Percentiles rank a stretch among this genome's conserved stretches.
Conservation (phyloP, 441 rosid genomes). For the Bruguiera hainesii region DNA sequence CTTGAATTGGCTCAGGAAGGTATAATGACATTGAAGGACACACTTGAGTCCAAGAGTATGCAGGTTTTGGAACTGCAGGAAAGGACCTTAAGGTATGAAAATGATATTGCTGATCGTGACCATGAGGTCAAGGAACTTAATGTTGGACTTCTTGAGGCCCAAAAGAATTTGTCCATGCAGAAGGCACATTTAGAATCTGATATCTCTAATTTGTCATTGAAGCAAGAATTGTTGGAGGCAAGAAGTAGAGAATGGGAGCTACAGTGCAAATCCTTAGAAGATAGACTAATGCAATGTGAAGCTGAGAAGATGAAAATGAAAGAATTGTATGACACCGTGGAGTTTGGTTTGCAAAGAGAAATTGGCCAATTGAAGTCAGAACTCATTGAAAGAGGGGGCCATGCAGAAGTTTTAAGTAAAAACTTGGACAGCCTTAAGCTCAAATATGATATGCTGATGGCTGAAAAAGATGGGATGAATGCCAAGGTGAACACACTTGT, state of each 20-base stretch:
- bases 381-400: slow-evolving; percentile 32
- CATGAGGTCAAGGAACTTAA: slow-evolving; percentile 31
- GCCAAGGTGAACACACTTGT: slow-evolving; percentile 42
- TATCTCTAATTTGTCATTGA: slow-evolving; percentile 34
- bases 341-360: slow-evolving; percentile 28
- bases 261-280: slow-evolving; percentile 33
- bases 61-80: slow-evolving; percentile 37
- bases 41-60: slow-evolving; percentile 33
- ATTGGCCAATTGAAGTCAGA: slow-evolving; percentile 41
- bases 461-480: slow-evolving; percentile 53
- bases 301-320: slow-evolving; percentile 41
- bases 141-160: slow-evolving; percentile 29
- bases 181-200: slow-evolving; percentile 41
- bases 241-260: slow-evolving; percentile 40
- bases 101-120: slow-evolving; percentile 31
- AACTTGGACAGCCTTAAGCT: slow-evolving; percentile 42
- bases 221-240: slow-evolving; percentile 32
- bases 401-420: slow-evolving; percentile 47
- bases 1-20: slow-evolving; percentile 31
- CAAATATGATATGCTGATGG: slow-evolving; percentile 51
- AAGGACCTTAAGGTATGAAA: slow-evolving; percentile 15
- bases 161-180: slow-evolving; percentile 39
- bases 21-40: slow-evolving; percentile 19
- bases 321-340: slow-evolving; percentile 23
- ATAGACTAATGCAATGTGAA: slow-evolving; percentile 28